Percentiles rank a stretch among this genome's conserved stretches.
These are phyloP conservation scores for Sugiyamaella chiloensis DNA, from an alignment of 805 yeast genomes.

Conservation along the genomic window DNA sequence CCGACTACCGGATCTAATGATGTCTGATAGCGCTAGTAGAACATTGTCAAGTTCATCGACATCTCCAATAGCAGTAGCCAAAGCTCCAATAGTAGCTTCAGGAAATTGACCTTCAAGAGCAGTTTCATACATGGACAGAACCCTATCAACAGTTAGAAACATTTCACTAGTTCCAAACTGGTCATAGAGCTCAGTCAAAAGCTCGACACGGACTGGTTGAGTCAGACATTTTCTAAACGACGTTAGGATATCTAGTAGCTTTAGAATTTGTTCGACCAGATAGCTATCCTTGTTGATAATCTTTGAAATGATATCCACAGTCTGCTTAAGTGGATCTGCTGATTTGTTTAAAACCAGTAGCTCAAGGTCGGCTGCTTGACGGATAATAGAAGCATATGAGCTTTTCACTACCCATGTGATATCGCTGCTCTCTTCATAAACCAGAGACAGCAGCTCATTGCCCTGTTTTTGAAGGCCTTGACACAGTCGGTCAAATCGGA, in stretches of 20 bases:
- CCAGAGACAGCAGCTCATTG: slow-evolving; percentile 56
- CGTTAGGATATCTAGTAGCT: slow-evolving; percentile 35
- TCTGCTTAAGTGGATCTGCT: slow-evolving; percentile 29
- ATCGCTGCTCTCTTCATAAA: slow-evolving; percentile 35
- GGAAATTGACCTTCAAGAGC: slow-evolving; percentile 13
- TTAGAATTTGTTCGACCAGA: slow-evolving; percentile 26
- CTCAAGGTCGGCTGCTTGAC: slow-evolving; percentile 37
- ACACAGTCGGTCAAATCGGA: slow-evolving; percentile 66
- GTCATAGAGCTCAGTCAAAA: slow-evolving; percentile 38
- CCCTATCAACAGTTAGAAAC: slow-evolving; percentile 26
- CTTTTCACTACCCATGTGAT: slow-evolving; percentile 37
- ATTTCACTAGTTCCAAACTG: slow-evolving; percentile 25
- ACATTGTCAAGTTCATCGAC: slow-evolving; percentile 16
- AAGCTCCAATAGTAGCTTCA: slow-evolving; percentile 14
- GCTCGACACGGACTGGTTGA: slow-evolving; percentile 34
- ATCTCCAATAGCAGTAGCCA: slow-evolving; percentile 15
- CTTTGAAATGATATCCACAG: slow-evolving; percentile 17
- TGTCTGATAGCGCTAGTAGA: background rate
- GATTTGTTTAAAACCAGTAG: slow-evolving; percentile 32
- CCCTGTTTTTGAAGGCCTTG: slow-evolving; percentile 62
- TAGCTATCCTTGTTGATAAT: slow-evolving; percentile 28
- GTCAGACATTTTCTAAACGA: slow-evolving; percentile 43
- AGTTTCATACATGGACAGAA: slow-evolving; percentile 14
- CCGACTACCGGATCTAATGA: background rate
- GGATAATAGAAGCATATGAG: slow-evolving; percentile 35